Evolutionary conservation across 352 stramenopile species (phyloP).

Genomic region (Pythium pyrilobum): DNA sequence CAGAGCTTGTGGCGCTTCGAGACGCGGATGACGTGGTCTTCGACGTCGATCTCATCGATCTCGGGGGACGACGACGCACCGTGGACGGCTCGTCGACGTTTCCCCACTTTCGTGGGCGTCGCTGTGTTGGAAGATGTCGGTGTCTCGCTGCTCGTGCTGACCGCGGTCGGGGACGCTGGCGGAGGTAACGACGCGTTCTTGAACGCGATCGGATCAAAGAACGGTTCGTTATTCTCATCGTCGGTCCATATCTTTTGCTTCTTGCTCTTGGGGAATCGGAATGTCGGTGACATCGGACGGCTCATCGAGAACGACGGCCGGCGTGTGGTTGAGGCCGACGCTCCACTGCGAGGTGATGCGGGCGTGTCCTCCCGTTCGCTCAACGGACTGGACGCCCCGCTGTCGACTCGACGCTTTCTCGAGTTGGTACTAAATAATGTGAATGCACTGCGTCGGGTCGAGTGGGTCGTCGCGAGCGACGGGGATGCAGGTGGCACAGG

Average conservation of each 20-base stretch:
- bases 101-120: conserved; percentile 18
- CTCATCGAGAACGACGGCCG: conserved; percentile 7
- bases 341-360: neutral
- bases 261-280: conserved; percentile 20
- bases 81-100: conserved; percentile 8
- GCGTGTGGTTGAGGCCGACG: conserved; percentile 1
- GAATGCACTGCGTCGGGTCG: conserved; percentile 12
- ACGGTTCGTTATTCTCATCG: conserved; percentile 12
- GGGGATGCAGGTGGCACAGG: neutral
- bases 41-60: conserved; percentile 12
- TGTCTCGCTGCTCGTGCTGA: neutral
- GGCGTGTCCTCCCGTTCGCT: neutral
- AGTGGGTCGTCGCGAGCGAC: neutral
- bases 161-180: conserved; percentile 12
- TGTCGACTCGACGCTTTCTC: conserved; percentile 12
- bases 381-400: neutral
- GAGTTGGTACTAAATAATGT: conserved; percentile 20
- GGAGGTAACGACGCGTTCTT: conserved; percentile 13
- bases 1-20: conserved; percentile 15
- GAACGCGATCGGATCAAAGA: conserved; percentile 9
- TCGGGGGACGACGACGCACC: conserved; percentile 5
- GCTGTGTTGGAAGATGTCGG: conserved; percentile 5
- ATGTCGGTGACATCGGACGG: conserved; percentile 20
- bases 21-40: conserved; percentile 4
- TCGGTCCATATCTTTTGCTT: conserved; percentile 22